Evolutionary conservation across 495 filamentous ascomycete species (phyloP).

Genomic region (Penicillium daleae): DNA sequence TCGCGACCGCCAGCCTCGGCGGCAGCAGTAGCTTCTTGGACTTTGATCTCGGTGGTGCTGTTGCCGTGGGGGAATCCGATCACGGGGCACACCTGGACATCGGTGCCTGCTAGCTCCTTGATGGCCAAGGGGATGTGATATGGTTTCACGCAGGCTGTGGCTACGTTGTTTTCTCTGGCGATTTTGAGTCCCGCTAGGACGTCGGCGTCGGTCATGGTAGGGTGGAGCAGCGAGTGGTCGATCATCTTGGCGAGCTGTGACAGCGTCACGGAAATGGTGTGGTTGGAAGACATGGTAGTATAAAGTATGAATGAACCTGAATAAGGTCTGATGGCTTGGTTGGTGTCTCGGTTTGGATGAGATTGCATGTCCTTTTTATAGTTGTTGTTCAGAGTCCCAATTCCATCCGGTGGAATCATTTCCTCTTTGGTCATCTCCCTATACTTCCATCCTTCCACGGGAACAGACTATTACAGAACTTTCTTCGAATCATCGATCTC

Average conservation of each 20-base stretch:
- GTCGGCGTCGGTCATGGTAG: conserved; percentile 61
- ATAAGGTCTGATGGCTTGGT: background rate
- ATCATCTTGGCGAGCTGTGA: conserved; percentile 59
- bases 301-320: background rate
- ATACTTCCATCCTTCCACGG: background rate
- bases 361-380: conserved; percentile 1
- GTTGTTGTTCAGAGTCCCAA: background rate
- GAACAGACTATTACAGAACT: background rate
- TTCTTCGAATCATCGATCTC: background rate
- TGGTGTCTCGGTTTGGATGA: background rate
- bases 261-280: conserved; percentile 54
- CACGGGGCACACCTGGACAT: conserved; percentile 57
- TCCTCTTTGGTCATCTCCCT: background rate
- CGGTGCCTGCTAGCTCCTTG: conserved; percentile 46
- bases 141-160: conserved; percentile 60
- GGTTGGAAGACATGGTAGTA: conserved; percentile 13
- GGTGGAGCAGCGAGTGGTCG: conserved; percentile 64
- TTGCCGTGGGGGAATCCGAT: conserved; percentile 64
- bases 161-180: conserved; percentile 50
- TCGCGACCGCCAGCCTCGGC: conserved; percentile 51
- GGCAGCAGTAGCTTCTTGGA: conserved; percentile 53
- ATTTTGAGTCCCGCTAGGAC: conserved; percentile 53
- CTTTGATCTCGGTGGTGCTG: conserved; percentile 56
- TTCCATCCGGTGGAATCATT: conserved; percentile 10
- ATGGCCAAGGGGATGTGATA: conserved; percentile 54